Percentiles rank a stretch among this genome's conserved stretches.
phyloP scores from a whole-genome alignment of 768 basidiomycete species.

The Lactifluus subvellereus region DNA sequence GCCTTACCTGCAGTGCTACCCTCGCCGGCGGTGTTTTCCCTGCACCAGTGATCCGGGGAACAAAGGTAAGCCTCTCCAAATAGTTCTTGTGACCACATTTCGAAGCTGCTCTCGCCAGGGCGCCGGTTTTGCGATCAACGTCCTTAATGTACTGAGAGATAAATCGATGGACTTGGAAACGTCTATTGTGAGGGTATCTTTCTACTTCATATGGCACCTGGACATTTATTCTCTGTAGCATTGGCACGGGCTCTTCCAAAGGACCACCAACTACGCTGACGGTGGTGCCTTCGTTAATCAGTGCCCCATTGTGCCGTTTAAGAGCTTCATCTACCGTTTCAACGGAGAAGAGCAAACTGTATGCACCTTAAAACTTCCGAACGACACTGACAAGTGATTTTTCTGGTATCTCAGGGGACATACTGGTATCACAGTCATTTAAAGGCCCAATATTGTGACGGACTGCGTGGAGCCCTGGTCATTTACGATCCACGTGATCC shows the following conservation, averaged over 20 bases:
- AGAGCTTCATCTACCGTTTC: constrained; percentile 42
- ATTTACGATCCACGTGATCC: constrained; percentile 31
- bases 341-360: constrained; percentile 31
- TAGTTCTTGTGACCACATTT: no score
- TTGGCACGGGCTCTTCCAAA: constrained; percentile 49
- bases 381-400: background rate
- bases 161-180: constrained; percentile 43
- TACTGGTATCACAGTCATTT: constrained; percentile 35
- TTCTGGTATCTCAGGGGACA: constrained; percentile 21
- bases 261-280: constrained; percentile 40
- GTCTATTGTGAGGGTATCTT: constrained; percentile 36
- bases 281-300: constrained; percentile 38
- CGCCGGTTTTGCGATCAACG: constrained; percentile 37
- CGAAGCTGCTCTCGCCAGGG: constrained; percentile 32
- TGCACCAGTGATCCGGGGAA: constrained; percentile 40
- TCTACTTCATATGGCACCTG: constrained; percentile 18
- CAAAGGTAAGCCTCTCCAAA: constrained; percentile 25
- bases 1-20: constrained; percentile 32
- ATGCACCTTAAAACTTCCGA: constrained; percentile 5
- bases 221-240: constrained; percentile 33
- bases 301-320: constrained; percentile 39
- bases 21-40: constrained; percentile 43
- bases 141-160: constrained; percentile 40
- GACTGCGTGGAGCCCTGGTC: constrained; percentile 29
- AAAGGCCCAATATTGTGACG: constrained; percentile 37